Evolutionary conservation across 768 basidiomycete genomes (phyloP).

Genomic region (Leccinum arenicola): DNA sequence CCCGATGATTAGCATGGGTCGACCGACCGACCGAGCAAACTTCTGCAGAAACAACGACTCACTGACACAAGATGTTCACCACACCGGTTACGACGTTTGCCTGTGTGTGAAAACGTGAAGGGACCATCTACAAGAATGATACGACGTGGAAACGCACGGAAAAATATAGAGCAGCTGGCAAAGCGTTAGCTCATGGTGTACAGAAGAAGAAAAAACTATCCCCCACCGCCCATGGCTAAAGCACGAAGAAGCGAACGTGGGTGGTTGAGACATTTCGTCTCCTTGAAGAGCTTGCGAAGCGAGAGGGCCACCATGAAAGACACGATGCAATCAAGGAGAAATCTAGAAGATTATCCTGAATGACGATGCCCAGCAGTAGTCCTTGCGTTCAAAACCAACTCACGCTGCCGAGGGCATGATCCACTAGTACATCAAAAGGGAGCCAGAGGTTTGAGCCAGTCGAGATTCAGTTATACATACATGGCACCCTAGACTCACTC

Average conservation of each 20-base stretch:
- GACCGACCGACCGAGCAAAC: neutral
- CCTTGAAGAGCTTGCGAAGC: neutral
- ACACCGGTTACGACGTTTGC: neutral
- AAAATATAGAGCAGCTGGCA: neutral
- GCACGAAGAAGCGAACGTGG: neutral
- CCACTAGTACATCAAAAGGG: neutral
- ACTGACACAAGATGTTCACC: conserved; percentile 2
- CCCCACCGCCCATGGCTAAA: conserved; percentile 10
- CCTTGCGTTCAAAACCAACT: neutral
- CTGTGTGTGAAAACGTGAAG: neutral
- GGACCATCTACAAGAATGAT: neutral
- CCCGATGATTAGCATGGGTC: neutral
- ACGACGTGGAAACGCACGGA: neutral
- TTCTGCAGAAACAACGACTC: neutral
- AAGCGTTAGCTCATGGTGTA: neutral
- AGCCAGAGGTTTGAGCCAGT: neutral
- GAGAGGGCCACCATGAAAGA: neutral
- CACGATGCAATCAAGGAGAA: neutral
- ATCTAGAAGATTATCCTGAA: neutral
- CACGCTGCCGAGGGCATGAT: neutral
- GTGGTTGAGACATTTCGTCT: neutral
- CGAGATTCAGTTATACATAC: neutral
- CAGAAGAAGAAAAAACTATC: neutral
- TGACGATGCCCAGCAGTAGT: neutral
- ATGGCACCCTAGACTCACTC: neutral